Evolutionary conservation across 2,329 filamentous ascomycete species (phyloP).

Genomic region (Fusarium brevicatenulatum): DNA sequence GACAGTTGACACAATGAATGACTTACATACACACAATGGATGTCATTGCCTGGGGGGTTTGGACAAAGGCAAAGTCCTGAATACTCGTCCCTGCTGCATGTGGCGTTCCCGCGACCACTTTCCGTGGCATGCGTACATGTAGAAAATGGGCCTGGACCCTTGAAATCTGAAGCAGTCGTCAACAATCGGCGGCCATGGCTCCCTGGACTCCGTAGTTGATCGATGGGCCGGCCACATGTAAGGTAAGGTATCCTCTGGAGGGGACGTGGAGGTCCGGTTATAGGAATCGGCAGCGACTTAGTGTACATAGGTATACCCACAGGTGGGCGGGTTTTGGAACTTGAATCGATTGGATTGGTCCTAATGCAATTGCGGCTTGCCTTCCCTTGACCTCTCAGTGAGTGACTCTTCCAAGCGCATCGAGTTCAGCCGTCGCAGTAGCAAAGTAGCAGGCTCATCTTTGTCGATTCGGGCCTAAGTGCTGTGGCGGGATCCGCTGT

Average conservation of each 20-base stretch:
- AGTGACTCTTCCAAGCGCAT: conserved; percentile 30
- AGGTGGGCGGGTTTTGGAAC: background rate
- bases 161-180: conserved; percentile 29
- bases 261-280: conserved; percentile 7
- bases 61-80: background rate
- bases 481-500: conserved; percentile 33
- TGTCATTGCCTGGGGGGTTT: background rate
- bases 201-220: conserved; percentile 2
- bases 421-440: conserved; percentile 8
- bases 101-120: background rate
- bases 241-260: background rate
- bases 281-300: conserved; percentile 17
- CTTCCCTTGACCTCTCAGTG: background rate
- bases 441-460: conserved; percentile 7
- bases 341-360: conserved; percentile 9
- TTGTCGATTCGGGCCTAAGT: conserved; percentile 37
- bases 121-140: background rate
- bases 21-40: conserved; percentile 1
- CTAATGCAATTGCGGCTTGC: background rate
- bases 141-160: conserved; percentile 29
- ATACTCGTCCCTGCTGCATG: background rate
- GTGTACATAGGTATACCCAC: background rate
- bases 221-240: background rate
- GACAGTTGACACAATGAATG: background rate
- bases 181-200: conserved; percentile 21